Evolutionary conservation across 176 grass and related monocot species (phyloP).

Genomic region (Eleusine indica): DNA sequence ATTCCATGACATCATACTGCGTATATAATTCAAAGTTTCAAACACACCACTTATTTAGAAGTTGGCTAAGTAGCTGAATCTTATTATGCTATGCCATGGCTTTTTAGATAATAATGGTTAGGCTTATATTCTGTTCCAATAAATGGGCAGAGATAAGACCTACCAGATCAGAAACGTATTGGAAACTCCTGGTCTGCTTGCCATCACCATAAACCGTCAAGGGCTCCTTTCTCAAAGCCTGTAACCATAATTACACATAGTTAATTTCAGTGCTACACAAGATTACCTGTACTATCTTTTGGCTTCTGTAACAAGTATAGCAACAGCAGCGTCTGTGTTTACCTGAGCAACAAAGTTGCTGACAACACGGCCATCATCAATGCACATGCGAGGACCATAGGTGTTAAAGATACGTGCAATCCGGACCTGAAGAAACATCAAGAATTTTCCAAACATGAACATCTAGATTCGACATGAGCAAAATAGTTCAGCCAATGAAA

Average conservation of each 20-base stretch:
- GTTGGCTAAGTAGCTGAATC: neutral
- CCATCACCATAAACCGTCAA: conserved; percentile 93
- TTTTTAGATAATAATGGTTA: neutral
- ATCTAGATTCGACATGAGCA: neutral
- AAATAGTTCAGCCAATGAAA: conserved; percentile 14
- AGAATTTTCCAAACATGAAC: conserved; percentile 2
- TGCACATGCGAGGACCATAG: conserved; percentile 92
- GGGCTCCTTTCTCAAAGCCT: conserved; percentile 87
- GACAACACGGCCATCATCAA: conserved; percentile 92
- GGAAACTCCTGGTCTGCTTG: conserved; percentile 97
- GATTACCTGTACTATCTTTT: neutral
- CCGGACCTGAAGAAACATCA: conserved; percentile 56
- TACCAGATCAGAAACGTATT: conserved; percentile 95
- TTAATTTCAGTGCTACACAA: conserved; percentile 27
- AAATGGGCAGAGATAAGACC: neutral
- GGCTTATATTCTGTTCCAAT: neutral
- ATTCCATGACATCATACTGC: neutral
- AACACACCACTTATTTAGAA: neutral
- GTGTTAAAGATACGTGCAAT: conserved; percentile 94
- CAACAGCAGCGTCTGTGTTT: neutral
- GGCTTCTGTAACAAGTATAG: neutral
- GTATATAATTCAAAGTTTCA: neutral
- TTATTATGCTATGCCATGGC: neutral
- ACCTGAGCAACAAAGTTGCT: conserved; percentile 99
- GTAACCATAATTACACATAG: conserved; percentile 6